These are phyloP conservation scores for Cladosporium sp. DNA, from an alignment of 2,329 filamentous ascomycete species.

Conservation along the genomic window DNA sequence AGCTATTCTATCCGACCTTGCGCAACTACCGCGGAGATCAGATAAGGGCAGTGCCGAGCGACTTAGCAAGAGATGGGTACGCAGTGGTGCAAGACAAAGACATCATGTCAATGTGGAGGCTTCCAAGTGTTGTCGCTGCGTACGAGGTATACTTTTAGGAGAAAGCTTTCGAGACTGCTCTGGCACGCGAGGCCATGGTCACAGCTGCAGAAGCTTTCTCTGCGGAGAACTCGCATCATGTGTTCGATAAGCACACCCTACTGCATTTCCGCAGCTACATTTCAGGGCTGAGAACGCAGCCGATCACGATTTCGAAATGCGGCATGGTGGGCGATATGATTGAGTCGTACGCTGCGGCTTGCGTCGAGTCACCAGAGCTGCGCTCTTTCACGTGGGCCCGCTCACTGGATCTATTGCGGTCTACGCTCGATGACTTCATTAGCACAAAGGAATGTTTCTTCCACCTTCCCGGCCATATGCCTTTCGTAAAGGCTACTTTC, in stretches of 20 bases:
- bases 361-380: background rate
- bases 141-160: conserved; percentile 25
- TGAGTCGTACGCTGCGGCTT: conserved; percentile 8
- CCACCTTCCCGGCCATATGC: conserved; percentile 10
- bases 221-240: conserved; percentile 5
- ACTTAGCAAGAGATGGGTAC: conserved; percentile 4
- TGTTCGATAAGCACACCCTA: background rate
- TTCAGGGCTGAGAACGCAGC: conserved; percentile 14
- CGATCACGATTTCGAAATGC: conserved; percentile 19
- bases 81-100: conserved; percentile 22
- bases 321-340: conserved; percentile 21
- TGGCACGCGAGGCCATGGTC: conserved; percentile 19
- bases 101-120: conserved; percentile 20
- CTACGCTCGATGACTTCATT: conserved; percentile 16
- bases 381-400: background rate
- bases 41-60: conserved; percentile 12
- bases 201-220: conserved; percentile 21
- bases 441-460: conserved; percentile 20
- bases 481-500: conserved; percentile 19
- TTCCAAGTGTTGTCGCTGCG: conserved; percentile 15
- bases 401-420: background rate
- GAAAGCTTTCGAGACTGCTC: conserved; percentile 20
- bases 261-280: conserved; percentile 13
- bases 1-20: conserved; percentile 18
- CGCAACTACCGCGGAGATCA: conserved; percentile 13